phyloP scores from a whole-genome alignment of 495 filamentous ascomycete genomes.

The Penicillium dipodomyicola region DNA sequence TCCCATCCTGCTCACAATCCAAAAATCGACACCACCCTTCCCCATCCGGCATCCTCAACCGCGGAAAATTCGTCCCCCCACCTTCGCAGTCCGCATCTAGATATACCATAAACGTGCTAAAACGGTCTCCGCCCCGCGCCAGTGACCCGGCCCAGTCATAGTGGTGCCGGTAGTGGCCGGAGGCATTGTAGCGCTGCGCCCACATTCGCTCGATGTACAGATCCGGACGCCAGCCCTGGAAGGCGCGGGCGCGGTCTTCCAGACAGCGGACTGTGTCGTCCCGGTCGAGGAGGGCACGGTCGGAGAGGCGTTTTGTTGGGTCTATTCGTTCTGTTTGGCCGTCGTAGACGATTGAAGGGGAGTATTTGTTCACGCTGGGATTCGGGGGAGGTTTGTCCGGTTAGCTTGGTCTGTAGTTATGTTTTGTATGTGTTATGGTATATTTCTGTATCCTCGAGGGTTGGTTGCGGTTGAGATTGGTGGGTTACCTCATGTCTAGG shows the following conservation, averaged over 20 bases:
- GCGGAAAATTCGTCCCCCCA: slow-evolving; percentile 61
- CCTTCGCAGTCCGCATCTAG: slow-evolving; percentile 56
- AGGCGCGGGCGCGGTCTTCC: slow-evolving; percentile 62
- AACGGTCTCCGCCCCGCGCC: slow-evolving; percentile 42
- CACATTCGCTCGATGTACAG: slow-evolving; percentile 62
- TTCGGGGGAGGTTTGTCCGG: background rate
- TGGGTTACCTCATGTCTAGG: slow-evolving; percentile 46
- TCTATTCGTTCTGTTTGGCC: slow-evolving; percentile 44
- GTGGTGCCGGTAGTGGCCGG: slow-evolving; percentile 58
- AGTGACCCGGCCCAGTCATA: slow-evolving; percentile 55
- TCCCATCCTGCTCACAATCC: slow-evolving; percentile 49
- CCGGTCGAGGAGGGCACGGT: slow-evolving; percentile 57
- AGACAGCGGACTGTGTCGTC: slow-evolving; percentile 64
- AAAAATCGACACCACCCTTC: slow-evolving; percentile 57
- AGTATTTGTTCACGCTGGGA: slow-evolving; percentile 48
- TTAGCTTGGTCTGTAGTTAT: background rate
- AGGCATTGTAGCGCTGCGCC: slow-evolving; percentile 57
- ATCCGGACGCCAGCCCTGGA: slow-evolving; percentile 65
- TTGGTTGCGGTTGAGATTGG: background rate
- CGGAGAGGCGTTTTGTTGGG: slow-evolving; percentile 51
- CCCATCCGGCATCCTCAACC: slow-evolving; percentile 41
- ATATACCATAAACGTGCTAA: slow-evolving; percentile 65
- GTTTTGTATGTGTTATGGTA: background rate
- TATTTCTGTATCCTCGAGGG: background rate
- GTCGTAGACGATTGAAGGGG: slow-evolving; percentile 54